A percentile compares a stretch with the other conserved stretches of the same genome.
These are phyloP conservation scores for Magnaporthales sp. DNA, from an alignment of 2,329 filamentous ascomycete genomes.

Conservation along the genomic window DNA sequence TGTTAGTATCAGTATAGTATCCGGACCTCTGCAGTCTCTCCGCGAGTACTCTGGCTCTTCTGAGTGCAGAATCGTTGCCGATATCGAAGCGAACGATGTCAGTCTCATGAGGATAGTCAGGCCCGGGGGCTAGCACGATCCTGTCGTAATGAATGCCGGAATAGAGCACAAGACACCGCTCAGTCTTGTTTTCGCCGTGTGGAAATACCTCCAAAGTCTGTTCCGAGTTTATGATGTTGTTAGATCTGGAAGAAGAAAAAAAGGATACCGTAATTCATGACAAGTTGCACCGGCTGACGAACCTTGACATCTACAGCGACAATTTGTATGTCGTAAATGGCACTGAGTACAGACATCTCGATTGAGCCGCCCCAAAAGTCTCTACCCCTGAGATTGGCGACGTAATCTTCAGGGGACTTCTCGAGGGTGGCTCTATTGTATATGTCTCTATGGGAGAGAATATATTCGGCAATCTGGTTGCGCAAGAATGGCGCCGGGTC, in stretches of 20 bases:
- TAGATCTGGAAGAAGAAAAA: constrained; percentile 21
- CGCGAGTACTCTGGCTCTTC: constrained; percentile 57
- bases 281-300: constrained; percentile 4
- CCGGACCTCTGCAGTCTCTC: constrained; percentile 57
- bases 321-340: constrained; percentile 80
- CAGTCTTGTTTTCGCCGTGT: constrained; percentile 62
- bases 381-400: constrained; percentile 67
- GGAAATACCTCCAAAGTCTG: constrained; percentile 10
- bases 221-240: not conserved
- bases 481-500: constrained; percentile 51
- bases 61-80: constrained; percentile 58
- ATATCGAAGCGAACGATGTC: constrained; percentile 57
- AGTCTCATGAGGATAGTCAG: constrained; percentile 42
- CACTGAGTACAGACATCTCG: constrained; percentile 75
- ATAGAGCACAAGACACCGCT: constrained; percentile 75
- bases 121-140: constrained; percentile 41
- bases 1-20: constrained; percentile 84
- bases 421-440: constrained; percentile 76
- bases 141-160: constrained; percentile 92
- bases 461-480: constrained; percentile 68
- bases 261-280: not conserved
- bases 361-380: constrained; percentile 89
- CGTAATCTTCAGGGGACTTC: constrained; percentile 62
- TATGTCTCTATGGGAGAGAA: constrained; percentile 61
- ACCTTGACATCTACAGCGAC: constrained; percentile 72